Evolutionary conservation across 2,329 filamentous ascomycete species (phyloP).

Genomic region (Fusarium longipes): DNA sequence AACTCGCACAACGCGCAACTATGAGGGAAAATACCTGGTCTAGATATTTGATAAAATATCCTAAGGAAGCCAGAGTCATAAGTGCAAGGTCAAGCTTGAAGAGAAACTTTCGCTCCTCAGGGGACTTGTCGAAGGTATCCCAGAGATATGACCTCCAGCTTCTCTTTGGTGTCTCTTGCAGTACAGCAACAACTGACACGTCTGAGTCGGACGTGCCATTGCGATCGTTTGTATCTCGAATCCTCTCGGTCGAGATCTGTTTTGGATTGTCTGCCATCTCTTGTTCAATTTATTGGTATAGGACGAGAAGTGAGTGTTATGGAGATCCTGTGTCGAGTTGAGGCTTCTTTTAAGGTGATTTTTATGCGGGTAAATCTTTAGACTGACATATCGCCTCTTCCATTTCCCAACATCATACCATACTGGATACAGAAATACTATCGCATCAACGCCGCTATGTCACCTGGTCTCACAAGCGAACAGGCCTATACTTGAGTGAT

Average conservation of each 20-base stretch:
- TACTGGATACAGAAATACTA: not conserved
- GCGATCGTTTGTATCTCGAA: fast-evolving
- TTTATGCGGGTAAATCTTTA: fast-evolving
- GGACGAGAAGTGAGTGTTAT: too few species aligned
- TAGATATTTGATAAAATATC: slow-evolving; percentile 55
- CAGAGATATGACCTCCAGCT: slow-evolving; percentile 60
- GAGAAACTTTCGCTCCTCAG: slow-evolving; percentile 55
- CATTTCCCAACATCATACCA: fast-evolving
- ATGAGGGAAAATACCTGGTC: slow-evolving; percentile 43
- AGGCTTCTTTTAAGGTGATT: slow-evolving; percentile 26
- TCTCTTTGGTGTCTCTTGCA: slow-evolving; percentile 23
- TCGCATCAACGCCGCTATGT: not conserved
- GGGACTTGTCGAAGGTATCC: slow-evolving; percentile 60
- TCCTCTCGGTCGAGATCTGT: not conserved
- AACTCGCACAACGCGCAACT: fast-evolving
- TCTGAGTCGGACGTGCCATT: slow-evolving; percentile 10
- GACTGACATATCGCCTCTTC: too few species aligned
- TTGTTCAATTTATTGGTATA: fast-evolving
- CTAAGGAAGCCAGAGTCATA: slow-evolving; percentile 51
- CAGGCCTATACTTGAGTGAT: not conserved
- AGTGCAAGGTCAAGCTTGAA: slow-evolving; percentile 58
- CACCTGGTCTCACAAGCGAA: not conserved
- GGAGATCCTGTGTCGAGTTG: fast-evolving
- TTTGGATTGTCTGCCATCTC: slow-evolving; percentile 5
- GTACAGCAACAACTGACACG: not conserved